phyloP scores from a whole-genome alignment of 2,329 filamentous ascomycete genomes.

The Aureobasidium sp. region DNA sequence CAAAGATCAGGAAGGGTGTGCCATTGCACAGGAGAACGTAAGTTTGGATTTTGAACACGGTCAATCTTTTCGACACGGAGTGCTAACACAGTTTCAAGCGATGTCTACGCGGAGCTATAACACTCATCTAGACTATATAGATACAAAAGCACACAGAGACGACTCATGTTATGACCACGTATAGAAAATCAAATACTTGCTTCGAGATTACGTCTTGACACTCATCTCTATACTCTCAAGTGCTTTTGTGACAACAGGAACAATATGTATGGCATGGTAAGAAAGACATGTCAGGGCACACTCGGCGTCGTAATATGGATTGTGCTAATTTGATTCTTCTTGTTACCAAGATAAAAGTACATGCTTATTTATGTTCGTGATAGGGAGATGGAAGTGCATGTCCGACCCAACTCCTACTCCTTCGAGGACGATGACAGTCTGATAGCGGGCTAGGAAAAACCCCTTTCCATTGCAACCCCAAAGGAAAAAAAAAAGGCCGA shows the following conservation, averaged over 20 bases:
- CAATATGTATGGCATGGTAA: too few species aligned
- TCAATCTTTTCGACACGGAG: not conserved
- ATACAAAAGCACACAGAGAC: not conserved
- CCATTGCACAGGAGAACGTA: conserved; percentile 32
- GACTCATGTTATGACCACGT: too few species aligned
- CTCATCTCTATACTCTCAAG: too few species aligned
- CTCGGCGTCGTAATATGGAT: too few species aligned
- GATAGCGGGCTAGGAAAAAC: not conserved
- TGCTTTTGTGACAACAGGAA: too few species aligned
- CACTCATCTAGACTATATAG: not conserved
- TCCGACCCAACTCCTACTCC: not conserved
- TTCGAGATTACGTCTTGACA: not conserved
- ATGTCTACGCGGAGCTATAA: conserved; percentile 21
- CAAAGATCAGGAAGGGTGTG: conserved; percentile 32
- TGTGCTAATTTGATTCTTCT: conserved; percentile 3
- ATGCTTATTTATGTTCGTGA: conserved; percentile 10
- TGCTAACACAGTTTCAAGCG: conserved; percentile 14
- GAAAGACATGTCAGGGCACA: too few species aligned
- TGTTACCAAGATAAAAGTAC: not conserved
- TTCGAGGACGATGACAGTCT: not conserved
- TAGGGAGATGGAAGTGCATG: not conserved
- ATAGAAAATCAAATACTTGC: too few species aligned
- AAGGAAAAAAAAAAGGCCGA: too few species aligned
- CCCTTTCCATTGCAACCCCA: not conserved
- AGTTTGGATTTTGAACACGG: conserved; percentile 22